phyloP scores from a whole-genome alignment of 2,329 filamentous ascomycete genomes.

The Byssoonygena ceratinophila region DNA sequence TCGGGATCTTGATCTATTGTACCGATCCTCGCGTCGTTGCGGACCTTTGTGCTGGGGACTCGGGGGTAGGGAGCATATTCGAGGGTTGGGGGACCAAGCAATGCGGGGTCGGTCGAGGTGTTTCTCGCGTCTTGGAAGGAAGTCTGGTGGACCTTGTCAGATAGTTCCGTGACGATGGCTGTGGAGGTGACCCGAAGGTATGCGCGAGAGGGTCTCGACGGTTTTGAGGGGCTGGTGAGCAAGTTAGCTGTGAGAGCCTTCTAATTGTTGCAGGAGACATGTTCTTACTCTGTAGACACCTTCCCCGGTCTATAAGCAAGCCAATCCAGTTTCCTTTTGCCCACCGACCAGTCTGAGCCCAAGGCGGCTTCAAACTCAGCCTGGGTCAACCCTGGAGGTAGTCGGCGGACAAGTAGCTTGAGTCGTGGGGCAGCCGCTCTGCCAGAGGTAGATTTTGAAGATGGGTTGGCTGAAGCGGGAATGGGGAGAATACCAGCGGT shows the following conservation, averaged over 20 bases:
- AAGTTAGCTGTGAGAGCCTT: neutral
- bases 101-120: conserved; percentile 57
- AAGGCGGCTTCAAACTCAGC: conserved; percentile 62
- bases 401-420: conserved; percentile 72
- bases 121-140: conserved; percentile 74
- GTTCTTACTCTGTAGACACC: conserved; percentile 66
- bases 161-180: conserved; percentile 55
- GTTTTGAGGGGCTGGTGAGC: conserved; percentile 60
- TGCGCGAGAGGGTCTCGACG: conserved; percentile 66
- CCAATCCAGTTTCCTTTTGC: conserved; percentile 79
- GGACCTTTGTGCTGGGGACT: conserved; percentile 61
- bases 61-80: conserved; percentile 80
- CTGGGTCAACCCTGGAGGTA: conserved; percentile 76
- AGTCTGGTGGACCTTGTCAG: conserved; percentile 56
- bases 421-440: conserved; percentile 50
- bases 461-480: conserved; percentile 35
- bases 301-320: conserved; percentile 63
- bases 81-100: conserved; percentile 67
- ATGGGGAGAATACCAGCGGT: conserved; percentile 38
- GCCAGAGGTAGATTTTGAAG: conserved; percentile 17
- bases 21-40: conserved; percentile 74
- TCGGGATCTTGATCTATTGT: conserved; percentile 95
- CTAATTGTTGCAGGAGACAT: conserved; percentile 4
- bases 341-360: conserved; percentile 69
- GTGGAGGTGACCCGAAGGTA: conserved; percentile 73